Percentiles rank a stretch among this genome's conserved stretches.
Conservation (phyloP, 345 rosid genomes). For the Boechera divaricarpa region DNA sequence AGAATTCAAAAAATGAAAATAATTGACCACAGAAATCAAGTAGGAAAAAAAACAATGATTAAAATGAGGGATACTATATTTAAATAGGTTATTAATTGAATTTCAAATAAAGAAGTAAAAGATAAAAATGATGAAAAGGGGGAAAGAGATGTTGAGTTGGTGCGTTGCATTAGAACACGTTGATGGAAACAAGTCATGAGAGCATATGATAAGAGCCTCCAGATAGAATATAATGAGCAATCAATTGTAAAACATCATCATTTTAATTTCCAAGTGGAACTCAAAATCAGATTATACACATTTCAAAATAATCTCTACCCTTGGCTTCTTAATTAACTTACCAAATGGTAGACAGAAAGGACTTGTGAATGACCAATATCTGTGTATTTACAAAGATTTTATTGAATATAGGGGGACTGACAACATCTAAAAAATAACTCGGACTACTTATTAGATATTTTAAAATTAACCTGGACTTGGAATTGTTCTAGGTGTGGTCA, state of each 20-base stretch:
- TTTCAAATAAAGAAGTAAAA: constrained; percentile 35
- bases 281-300: constrained; percentile 11
- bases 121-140: constrained; percentile 62
- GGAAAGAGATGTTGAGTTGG: constrained; percentile 62
- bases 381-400: neutral
- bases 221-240: constrained; percentile 36
- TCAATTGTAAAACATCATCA: constrained; percentile 44
- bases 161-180: constrained; percentile 57
- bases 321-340: constrained; percentile 4
- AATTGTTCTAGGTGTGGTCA: too few species aligned
- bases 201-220: constrained; percentile 32
- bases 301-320: constrained; percentile 3
- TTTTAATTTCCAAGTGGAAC: constrained; percentile 38
- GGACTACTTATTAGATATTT: too few species aligned
- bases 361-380: neutral
- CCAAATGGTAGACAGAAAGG: constrained; percentile 12
- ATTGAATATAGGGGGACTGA: too few species aligned
- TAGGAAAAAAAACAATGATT: constrained; percentile 48
- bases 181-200: constrained; percentile 60
- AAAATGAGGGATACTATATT: constrained; percentile 57
- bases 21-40: neutral
- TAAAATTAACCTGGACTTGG: too few species aligned
- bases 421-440: too few species aligned
- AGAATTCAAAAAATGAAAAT: constrained; percentile 6
- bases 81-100: constrained; percentile 20